These are phyloP conservation scores for Russula earlei DNA, from an alignment of 768 basidiomycete species.

Conservation along the genomic window DNA sequence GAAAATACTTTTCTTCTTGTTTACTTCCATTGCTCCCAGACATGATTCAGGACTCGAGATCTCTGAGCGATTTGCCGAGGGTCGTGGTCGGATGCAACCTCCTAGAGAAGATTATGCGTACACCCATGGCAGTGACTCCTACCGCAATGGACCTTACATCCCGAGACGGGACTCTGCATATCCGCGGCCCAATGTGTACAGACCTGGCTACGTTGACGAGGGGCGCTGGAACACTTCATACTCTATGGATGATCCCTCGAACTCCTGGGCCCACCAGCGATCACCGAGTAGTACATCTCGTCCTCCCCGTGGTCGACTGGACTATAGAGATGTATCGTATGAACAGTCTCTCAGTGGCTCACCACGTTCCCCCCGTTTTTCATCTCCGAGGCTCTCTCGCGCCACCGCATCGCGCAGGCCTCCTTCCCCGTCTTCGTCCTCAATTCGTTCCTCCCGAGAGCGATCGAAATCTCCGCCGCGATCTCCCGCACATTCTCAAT, in stretches of 20 bases:
- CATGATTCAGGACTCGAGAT: conserved; percentile 5
- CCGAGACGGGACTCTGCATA: conserved; percentile 34
- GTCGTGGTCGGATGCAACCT: conserved; percentile 11
- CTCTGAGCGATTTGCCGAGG: conserved; percentile 15
- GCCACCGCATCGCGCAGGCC: conserved; percentile 5
- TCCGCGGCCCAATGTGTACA: conserved; percentile 39
- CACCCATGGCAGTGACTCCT: conserved; percentile 40
- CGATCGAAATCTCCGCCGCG: conserved; percentile 27
- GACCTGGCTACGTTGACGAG: conserved; percentile 35
- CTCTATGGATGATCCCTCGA: conserved; percentile 24
- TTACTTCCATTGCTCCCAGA: conserved; percentile 8
- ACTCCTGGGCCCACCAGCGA: conserved; percentile 6
- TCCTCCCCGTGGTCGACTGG: conserved; percentile 12
- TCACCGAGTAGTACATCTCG: conserved; percentile 7
- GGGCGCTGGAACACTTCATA: conserved; percentile 27
- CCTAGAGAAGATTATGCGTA: conserved; percentile 28
- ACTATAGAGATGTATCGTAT: conserved; percentile 13
- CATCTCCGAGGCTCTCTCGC: conserved; percentile 20
- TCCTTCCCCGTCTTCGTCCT: conserved; percentile 24
- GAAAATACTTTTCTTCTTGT: neutral
- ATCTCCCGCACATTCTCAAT: conserved; percentile 26
- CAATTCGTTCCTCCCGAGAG: conserved; percentile 27
- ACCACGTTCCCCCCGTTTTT: conserved; percentile 14
- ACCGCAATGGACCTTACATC: conserved; percentile 31
- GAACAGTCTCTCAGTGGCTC: conserved; percentile 14